These are phyloP conservation scores for Penicillium tannophilum DNA, from an alignment of 495 filamentous ascomycete genomes.

Conservation along the genomic window DNA sequence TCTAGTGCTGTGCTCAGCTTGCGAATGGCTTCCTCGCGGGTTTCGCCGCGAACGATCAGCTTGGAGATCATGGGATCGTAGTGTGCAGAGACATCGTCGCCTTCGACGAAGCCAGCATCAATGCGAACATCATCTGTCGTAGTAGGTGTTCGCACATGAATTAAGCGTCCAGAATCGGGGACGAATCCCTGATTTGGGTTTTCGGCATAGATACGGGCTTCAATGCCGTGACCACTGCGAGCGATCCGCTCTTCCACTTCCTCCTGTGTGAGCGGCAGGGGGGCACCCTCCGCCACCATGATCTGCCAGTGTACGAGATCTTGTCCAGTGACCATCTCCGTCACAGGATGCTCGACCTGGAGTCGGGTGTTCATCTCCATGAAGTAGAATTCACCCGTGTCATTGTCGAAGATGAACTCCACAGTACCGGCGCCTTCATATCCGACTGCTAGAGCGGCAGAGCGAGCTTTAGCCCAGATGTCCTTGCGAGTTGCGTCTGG, in stretches of 20 bases:
- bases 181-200: conserved; percentile 89
- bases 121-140: conserved; percentile 74
- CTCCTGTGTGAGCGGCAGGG: conserved; percentile 81
- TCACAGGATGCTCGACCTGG: conserved; percentile 97
- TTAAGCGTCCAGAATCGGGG: conserved; percentile 86
- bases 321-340: conserved; percentile 93
- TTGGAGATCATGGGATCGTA: conserved; percentile 99
- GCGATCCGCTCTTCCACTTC: conserved; percentile 77
- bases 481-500: conserved; percentile 78
- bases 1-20: conserved; percentile 81
- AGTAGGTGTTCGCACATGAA: conserved; percentile 78
- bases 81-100: conserved; percentile 90
- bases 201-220: conserved; percentile 96
- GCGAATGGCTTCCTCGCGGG: conserved; percentile 77
- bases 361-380: conserved; percentile 99
- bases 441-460: conserved; percentile 85
- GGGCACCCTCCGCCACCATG: conserved; percentile 82
- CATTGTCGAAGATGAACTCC: conserved; percentile 98
- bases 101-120: conserved; percentile 87
- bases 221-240: conserved; percentile 82
- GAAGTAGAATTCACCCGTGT: conserved; percentile 92
- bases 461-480: conserved; percentile 90
- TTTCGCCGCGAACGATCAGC: conserved; percentile 83
- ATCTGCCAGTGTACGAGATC: conserved; percentile 98
- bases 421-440: conserved; percentile 97